Evolutionary conservation across 202 grass and related monocot genomes (phyloP).

Genomic region (Setaria viridis): DNA sequence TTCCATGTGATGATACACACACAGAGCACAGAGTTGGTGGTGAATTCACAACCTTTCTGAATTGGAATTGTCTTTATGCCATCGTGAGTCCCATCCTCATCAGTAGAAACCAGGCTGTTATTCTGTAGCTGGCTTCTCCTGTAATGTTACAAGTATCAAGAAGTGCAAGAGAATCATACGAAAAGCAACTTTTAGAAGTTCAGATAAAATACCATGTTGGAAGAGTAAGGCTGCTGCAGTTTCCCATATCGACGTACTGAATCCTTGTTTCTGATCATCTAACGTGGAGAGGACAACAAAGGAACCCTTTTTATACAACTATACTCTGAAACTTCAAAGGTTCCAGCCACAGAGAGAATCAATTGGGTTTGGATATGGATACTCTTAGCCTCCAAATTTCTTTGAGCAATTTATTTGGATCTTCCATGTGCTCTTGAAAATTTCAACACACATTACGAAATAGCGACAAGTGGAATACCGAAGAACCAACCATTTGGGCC

Average conservation of each 20-base stretch:
- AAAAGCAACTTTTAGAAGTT: background rate
- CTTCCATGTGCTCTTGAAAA: conserved; percentile 7
- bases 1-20: conserved; percentile 76
- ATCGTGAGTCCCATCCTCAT: conserved; percentile 53
- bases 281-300: conserved; percentile 19
- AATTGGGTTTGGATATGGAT: conserved; percentile 34
- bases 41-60: conserved; percentile 63
- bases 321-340: conserved; percentile 22
- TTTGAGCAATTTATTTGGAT: conserved; percentile 9
- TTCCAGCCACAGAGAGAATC: conserved; percentile 22
- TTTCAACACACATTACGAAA: background rate
- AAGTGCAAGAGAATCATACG: background rate
- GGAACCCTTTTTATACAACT: conserved; percentile 34
- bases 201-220: conserved; percentile 46
- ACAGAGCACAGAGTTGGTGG: conserved; percentile 46
- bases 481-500: conserved; percentile 38
- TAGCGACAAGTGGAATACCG: conserved; percentile 16
- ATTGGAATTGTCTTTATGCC: conserved; percentile 62
- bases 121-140: conserved; percentile 39
- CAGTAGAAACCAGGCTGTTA: conserved; percentile 39
- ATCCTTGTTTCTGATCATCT: conserved; percentile 34
- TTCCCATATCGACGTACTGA: conserved; percentile 47
- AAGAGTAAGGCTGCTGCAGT: conserved; percentile 48
- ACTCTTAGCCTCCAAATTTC: conserved; percentile 38
- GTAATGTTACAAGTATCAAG: background rate